Conservation (phyloP, 495 filamentous ascomycete species). For the Xylaria curta region DNA sequence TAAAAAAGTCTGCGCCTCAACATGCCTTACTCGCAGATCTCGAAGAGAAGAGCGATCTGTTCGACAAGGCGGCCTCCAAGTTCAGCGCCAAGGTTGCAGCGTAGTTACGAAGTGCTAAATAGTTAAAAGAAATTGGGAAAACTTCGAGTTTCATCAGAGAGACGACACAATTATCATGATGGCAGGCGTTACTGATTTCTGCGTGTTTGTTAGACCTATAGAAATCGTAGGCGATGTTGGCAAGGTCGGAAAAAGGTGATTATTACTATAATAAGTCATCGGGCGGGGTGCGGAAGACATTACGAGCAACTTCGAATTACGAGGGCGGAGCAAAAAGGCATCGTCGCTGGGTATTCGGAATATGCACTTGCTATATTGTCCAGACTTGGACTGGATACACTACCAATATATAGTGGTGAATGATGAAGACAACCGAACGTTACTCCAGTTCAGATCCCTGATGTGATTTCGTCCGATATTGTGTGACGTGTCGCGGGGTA, state of each 20-base stretch:
- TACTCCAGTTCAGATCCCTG: background rate
- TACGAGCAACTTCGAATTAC: background rate
- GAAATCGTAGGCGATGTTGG: constrained; percentile 3
- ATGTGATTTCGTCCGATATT: background rate
- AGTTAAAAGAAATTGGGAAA: background rate
- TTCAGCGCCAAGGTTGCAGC: constrained; percentile 75
- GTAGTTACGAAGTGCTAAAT: constrained; percentile 36
- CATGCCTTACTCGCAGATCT: constrained; percentile 73
- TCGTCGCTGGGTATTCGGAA: background rate
- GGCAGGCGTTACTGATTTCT: background rate
- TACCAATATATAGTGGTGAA: background rate
- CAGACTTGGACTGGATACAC: background rate
- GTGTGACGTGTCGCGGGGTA: background rate
- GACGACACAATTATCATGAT: constrained; percentile 13
- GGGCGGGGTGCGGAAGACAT: background rate
- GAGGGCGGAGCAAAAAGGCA: background rate
- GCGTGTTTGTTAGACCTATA: constrained; percentile 1
- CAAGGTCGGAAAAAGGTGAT: background rate
- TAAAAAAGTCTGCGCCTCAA: constrained; percentile 62
- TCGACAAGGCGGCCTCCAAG: constrained; percentile 80
- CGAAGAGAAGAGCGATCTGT: constrained; percentile 76
- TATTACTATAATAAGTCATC: no score
- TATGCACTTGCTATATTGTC: background rate
- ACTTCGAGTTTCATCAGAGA: background rate
- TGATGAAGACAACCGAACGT: background rate